These are phyloP conservation scores for Boletus sp. DNA, from an alignment of 1,284 basidiomycete genomes.

Conservation along the genomic window DNA sequence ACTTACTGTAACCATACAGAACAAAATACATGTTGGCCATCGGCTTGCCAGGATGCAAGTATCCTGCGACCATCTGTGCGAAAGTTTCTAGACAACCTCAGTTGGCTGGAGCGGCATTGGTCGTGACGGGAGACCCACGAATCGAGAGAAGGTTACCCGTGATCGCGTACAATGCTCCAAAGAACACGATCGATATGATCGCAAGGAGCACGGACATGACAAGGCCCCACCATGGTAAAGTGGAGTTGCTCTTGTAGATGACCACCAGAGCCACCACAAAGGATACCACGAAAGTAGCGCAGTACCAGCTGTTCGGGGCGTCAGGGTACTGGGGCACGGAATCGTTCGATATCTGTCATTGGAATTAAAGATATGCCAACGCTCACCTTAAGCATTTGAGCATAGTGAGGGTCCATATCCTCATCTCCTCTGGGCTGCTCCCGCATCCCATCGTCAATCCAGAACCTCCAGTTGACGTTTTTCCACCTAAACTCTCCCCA, in stretches of 20 bases:
- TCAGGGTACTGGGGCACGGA: constrained; percentile 41
- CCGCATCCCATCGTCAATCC: constrained; percentile 42
- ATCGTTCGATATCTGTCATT: not conserved
- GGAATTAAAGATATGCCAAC: not conserved
- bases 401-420: constrained; percentile 51
- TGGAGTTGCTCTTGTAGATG: too few relatives aligned
- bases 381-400: constrained; percentile 51
- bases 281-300: too few relatives aligned
- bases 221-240: too few relatives aligned
- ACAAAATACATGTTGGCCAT: constrained; percentile 61
- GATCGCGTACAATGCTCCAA: constrained; percentile 50
- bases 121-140: constrained; percentile 32
- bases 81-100: constrained; percentile 24
- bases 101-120: not conserved
- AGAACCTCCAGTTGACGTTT: constrained; percentile 44
- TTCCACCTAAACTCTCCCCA: constrained; percentile 26
- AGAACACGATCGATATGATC: constrained; percentile 45
- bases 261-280: too few relatives aligned
- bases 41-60: constrained; percentile 59
- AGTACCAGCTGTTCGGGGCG: constrained; percentile 42
- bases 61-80: constrained; percentile 61
- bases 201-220: constrained; percentile 34
- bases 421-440: constrained; percentile 26
- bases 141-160: constrained; percentile 51
- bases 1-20: constrained; percentile 48